Evolutionary conservation across 2,329 filamentous ascomycete species (phyloP).

Genomic region (Clonostachys sp.): DNA sequence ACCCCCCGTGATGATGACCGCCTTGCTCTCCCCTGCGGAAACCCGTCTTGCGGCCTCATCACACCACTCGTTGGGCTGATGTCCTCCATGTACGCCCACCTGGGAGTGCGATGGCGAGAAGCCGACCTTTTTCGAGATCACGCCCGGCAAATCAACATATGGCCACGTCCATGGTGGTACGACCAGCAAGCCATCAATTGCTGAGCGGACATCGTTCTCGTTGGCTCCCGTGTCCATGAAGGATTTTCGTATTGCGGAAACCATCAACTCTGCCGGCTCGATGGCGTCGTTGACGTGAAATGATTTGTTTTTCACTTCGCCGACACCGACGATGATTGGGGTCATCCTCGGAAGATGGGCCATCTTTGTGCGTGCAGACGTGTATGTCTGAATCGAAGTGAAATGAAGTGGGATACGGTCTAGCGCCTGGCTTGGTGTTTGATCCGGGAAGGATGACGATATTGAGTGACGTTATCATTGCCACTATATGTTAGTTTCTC

Average conservation of each 20-base stretch:
- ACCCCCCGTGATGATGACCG: conserved; percentile 58
- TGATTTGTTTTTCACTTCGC: conserved; percentile 56
- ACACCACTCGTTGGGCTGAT: conserved; percentile 57
- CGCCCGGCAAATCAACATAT: conserved; percentile 52
- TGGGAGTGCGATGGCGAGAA: conserved; percentile 39
- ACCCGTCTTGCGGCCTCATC: conserved; percentile 59
- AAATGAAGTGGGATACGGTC: too few species aligned
- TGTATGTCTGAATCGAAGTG: too few species aligned
- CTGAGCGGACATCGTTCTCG: conserved; percentile 26
- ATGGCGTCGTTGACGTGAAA: conserved; percentile 37
- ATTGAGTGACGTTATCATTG: too few species aligned
- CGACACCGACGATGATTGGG: conserved; percentile 59
- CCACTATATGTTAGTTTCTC: too few species aligned
- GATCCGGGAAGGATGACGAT: too few species aligned
- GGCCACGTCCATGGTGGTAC: conserved; percentile 64
- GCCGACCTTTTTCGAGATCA: conserved; percentile 37
- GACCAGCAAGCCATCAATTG: conserved; percentile 54
- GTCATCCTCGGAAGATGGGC: neutral
- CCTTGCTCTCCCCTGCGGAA: conserved; percentile 42
- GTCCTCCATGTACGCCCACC: conserved; percentile 57
- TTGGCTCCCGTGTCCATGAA: conserved; percentile 38
- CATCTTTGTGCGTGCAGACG: too few species aligned
- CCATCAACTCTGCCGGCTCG: conserved; percentile 56
- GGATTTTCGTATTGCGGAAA: conserved; percentile 46
- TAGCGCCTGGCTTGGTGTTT: too few species aligned